Evolutionary conservation across 1,284 basidiomycete species (phyloP).

Genomic region (Bjerkandera adusta): DNA sequence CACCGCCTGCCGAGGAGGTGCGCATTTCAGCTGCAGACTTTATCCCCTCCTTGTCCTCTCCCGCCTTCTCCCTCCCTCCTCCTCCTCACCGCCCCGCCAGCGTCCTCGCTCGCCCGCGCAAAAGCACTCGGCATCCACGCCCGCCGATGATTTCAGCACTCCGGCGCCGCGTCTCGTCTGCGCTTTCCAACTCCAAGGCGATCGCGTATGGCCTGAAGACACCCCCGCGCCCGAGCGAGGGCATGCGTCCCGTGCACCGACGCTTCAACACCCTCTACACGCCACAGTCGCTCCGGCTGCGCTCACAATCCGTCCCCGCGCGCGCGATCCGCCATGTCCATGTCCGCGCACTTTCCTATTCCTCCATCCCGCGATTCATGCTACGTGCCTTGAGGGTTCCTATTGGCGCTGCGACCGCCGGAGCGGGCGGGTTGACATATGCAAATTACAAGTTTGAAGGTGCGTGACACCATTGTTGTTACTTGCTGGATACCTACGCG

Average conservation of each 20-base stretch:
- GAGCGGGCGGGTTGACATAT: slow-evolving; percentile 88
- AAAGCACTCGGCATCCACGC: no score
- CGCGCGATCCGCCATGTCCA: slow-evolving; percentile 61
- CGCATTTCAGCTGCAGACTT: no score
- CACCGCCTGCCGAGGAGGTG: no score
- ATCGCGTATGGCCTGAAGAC: slow-evolving; percentile 50
- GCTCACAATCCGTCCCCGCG: slow-evolving; percentile 43
- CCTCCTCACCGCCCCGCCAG: no score
- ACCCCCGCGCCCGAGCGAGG: slow-evolving; percentile 32
- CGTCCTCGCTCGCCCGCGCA: no score
- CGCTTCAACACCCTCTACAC: slow-evolving; percentile 58
- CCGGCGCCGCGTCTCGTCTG: slow-evolving; percentile 39
- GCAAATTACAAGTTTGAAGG: slow-evolving; percentile 95
- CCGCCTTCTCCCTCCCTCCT: no score
- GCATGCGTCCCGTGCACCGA: slow-evolving; percentile 44
- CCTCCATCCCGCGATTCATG: slow-evolving; percentile 80
- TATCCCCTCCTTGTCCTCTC: no score
- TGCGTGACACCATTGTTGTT: slow-evolving; percentile 33
- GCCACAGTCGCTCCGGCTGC: slow-evolving; percentile 37
- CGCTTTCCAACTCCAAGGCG: slow-evolving; percentile 40
- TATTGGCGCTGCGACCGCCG: slow-evolving; percentile 81
- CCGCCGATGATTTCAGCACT: slow-evolving; percentile 42
- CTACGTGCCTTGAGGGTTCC: slow-evolving; percentile 84
- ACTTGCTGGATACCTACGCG: neutral
- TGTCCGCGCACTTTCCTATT: slow-evolving; percentile 77